phyloP scores from a whole-genome alignment of 805 yeast genomes.

The Candida silvicultrix region DNA sequence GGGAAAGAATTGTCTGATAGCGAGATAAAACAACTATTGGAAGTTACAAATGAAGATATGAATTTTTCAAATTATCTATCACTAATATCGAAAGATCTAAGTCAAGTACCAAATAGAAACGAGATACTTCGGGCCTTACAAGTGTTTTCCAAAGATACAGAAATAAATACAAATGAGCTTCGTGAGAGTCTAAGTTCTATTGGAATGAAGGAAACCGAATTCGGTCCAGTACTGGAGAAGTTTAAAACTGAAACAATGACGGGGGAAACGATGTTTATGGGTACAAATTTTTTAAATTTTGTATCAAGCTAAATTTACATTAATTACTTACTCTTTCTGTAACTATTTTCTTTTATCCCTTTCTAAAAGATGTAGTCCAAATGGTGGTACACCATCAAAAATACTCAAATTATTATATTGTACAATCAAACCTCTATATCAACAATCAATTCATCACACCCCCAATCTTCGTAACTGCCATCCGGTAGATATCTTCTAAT shows the following conservation, averaged over 20 bases:
- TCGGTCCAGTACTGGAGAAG: constrained; percentile 44
- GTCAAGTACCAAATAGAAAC: constrained; percentile 42
- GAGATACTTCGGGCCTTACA: constrained; percentile 55
- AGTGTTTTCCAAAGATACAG: constrained; percentile 39
- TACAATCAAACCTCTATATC: constrained; percentile 46
- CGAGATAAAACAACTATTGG: constrained; percentile 45
- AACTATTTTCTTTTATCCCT: background rate
- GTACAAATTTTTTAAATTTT: constrained; percentile 52
- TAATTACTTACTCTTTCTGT: background rate
- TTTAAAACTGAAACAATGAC: constrained; percentile 50
- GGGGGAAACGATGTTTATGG: constrained; percentile 54
- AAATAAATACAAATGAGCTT: constrained; percentile 43
- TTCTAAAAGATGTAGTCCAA: background rate
- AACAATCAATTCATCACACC: constrained; percentile 93
- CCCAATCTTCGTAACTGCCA: constrained; percentile 97
- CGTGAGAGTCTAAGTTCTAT: constrained; percentile 40
- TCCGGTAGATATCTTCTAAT: constrained; percentile 96
- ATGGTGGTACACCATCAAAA: too few relatives aligned
- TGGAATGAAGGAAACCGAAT: constrained; percentile 34
- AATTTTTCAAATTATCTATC: constrained; percentile 59
- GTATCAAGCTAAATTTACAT: constrained; percentile 8
- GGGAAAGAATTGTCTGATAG: constrained; percentile 39
- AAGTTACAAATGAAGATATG: constrained; percentile 28
- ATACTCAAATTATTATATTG: too few relatives aligned
- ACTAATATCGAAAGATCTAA: constrained; percentile 50